phyloP scores from a whole-genome alignment of 768 basidiomycete genomes.

The Lyophyllum shimeji region DNA sequence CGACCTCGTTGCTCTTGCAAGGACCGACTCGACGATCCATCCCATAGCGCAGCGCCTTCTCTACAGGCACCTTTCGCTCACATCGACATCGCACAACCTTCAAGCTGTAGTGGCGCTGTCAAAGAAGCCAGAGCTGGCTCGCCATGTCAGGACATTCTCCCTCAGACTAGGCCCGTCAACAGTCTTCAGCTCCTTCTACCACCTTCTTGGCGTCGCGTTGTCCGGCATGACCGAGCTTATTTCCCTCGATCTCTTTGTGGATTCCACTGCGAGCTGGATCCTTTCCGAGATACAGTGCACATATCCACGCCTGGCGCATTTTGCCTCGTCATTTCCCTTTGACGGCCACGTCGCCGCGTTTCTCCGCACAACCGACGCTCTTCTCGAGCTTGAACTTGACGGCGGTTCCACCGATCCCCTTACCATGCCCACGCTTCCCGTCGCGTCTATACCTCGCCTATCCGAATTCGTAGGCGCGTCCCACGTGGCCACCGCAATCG shows the following conservation, averaged over 20 bases:
- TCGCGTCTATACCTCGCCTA: slow-evolving; percentile 40
- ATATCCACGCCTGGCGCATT: slow-evolving; percentile 51
- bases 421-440: slow-evolving; percentile 37
- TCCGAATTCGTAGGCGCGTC: slow-evolving; percentile 63
- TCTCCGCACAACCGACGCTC: slow-evolving; percentile 51
- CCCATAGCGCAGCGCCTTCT: slow-evolving; percentile 58
- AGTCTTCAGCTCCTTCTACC: slow-evolving; percentile 48
- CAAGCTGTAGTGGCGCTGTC: slow-evolving; percentile 57
- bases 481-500: slow-evolving; percentile 50
- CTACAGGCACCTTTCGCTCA: slow-evolving; percentile 56
- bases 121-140: slow-evolving; percentile 52
- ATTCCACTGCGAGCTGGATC: slow-evolving; percentile 54
- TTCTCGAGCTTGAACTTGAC: slow-evolving; percentile 60
- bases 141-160: slow-evolving; percentile 60
- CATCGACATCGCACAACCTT: slow-evolving; percentile 44
- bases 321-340: slow-evolving; percentile 61
- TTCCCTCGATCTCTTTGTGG: slow-evolving; percentile 56
- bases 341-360: slow-evolving; percentile 60
- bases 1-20: slow-evolving; percentile 53
- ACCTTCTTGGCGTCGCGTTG: slow-evolving; percentile 51
- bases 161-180: slow-evolving; percentile 46
- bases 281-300: slow-evolving; percentile 32
- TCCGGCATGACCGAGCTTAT: slow-evolving; percentile 59
- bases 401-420: slow-evolving; percentile 28
- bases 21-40: slow-evolving; percentile 38